These are phyloP conservation scores for Gloeostereum incarnatum DNA, from an alignment of 768 basidiomycete species.

Conservation along the genomic window DNA sequence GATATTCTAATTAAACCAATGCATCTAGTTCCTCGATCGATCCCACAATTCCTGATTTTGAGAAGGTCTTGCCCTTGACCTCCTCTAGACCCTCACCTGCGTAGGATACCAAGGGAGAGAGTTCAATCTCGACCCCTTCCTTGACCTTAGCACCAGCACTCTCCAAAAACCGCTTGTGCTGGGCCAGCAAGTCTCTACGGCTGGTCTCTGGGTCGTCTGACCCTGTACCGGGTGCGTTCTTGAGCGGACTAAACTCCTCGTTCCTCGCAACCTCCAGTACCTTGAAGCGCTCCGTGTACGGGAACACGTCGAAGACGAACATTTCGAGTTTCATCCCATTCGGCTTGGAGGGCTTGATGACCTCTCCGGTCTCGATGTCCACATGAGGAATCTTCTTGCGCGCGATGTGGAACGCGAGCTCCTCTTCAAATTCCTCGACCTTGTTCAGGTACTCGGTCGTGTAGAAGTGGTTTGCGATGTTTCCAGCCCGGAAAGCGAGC, in stretches of 20 bases:
- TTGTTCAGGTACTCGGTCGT: slow-evolving; percentile 74
- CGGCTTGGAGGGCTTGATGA: slow-evolving; percentile 76
- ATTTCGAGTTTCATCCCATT: slow-evolving; percentile 99
- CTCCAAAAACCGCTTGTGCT: slow-evolving; percentile 81
- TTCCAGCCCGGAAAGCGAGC: slow-evolving; percentile 86
- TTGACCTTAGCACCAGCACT: slow-evolving; percentile 63
- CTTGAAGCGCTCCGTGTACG: slow-evolving; percentile 72
- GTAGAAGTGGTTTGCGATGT: slow-evolving; percentile 99
- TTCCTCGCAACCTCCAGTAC: slow-evolving; percentile 82
- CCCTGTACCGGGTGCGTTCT: slow-evolving; percentile 92
- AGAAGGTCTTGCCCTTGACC: slow-evolving; percentile 70
- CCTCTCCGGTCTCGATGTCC: slow-evolving; percentile 56
- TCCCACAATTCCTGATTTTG: slow-evolving; percentile 63
- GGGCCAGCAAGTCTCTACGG: slow-evolving; percentile 78
- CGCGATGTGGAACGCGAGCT: slow-evolving; percentile 96
- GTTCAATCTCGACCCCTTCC: slow-evolving; percentile 79
- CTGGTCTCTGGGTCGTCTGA: slow-evolving; percentile 89
- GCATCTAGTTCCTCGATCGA: slow-evolving; percentile 64
- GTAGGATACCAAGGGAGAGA: slow-evolving; percentile 83
- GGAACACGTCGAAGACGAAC: slow-evolving; percentile 99
- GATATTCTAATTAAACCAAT: slow-evolving; percentile 51
- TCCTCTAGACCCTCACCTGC: slow-evolving; percentile 85
- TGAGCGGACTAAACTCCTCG: slow-evolving; percentile 94
- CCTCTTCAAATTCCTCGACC: slow-evolving; percentile 74
- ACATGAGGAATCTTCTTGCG: slow-evolving; percentile 93